These are phyloP conservation scores for Trametes sp. DNA, from an alignment of 1,284 basidiomycete genomes.

Conservation along the genomic window DNA sequence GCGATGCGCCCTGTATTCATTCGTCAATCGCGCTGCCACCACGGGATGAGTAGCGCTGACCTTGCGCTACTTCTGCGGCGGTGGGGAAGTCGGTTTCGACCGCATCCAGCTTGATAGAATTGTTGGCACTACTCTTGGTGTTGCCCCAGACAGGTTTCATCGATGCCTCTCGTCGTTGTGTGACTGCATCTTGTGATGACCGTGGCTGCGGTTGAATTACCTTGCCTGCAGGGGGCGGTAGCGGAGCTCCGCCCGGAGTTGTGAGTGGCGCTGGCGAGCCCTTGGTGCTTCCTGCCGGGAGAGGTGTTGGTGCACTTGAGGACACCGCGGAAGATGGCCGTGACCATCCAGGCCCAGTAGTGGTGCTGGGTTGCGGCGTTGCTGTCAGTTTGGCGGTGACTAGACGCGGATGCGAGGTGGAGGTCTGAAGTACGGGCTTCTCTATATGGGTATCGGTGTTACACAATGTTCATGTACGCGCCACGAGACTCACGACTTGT, in stretches of 20 bases:
- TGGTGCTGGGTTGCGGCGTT: conserved; percentile 58
- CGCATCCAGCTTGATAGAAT: conserved; percentile 48
- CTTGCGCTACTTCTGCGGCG: conserved; percentile 89
- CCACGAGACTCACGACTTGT: conserved; percentile 56
- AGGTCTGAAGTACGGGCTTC: conserved; percentile 60
- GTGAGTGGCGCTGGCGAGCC: conserved; percentile 40
- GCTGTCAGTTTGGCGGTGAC: conserved; percentile 88
- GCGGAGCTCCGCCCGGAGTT: conserved; percentile 45
- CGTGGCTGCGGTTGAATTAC: conserved; percentile 76
- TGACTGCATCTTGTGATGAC: conserved; percentile 42
- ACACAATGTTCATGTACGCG: conserved; percentile 14
- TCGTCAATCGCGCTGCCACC: conserved; percentile 1
- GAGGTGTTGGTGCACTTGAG: conserved; percentile 54
- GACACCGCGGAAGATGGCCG: conserved; percentile 77
- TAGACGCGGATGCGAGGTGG: conserved; percentile 75
- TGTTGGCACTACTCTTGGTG: conserved; percentile 48
- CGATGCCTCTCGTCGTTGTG: conserved; percentile 52
- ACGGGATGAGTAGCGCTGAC: conserved; percentile 48
- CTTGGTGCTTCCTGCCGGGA: conserved; percentile 42
- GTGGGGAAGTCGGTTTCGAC: conserved; percentile 83
- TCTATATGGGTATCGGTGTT: conserved; percentile 46
- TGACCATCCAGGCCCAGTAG: conserved; percentile 76
- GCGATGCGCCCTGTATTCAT: conserved; percentile 32
- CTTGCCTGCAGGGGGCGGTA: conserved; percentile 64
- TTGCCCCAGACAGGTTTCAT: conserved; percentile 72